Base-by-base conservation (phyloP, 2,329 filamentous ascomycete species). In the Bipolaris cookei region DNA sequence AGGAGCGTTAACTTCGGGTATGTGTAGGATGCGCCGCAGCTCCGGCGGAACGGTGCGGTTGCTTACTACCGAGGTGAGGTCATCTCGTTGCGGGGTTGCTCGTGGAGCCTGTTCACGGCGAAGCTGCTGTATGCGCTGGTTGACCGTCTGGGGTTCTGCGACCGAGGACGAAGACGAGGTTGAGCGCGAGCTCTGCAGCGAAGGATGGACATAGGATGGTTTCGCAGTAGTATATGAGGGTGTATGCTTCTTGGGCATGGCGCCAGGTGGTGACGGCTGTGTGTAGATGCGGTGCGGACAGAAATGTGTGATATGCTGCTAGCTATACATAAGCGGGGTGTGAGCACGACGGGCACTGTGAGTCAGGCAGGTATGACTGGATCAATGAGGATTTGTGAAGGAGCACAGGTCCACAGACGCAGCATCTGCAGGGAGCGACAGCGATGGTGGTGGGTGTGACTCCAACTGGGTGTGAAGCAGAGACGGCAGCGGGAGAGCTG, bases 241-340 rank as follows among this genome's bases (percentile, higher is more conserved):
- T 14, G 73, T 71, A 59, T 78, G 77, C 68, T 81, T 81, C 73
- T 81, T 82, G 64, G 80, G 80, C 80, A 82, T 82, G 62, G 41
- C 59, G 52, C 46, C 47, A 48, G 18, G 43, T 51, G 38, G 51
- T 35, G 20, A 43, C 34, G 25, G 28, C 34, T 49, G 49, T 52
- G 30, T 7, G 28, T 34, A 10, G 39, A 42, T n/a, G 47, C 43
- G 35, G 20, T 16, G 39, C 48, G 51, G 44, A 43, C 30, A 50
- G 16, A 39, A 43, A 20, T 51, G 11, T 16, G 23, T 47, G 42
- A 28, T 23, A 16, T 42, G 32, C 50, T 59, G 54, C 14, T 41
- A 23, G 11, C 28, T 11, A 8, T 46, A 35, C 8, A 53, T 49
- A 34, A 59, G 59, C 57, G 53, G 45, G 54, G 56, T 47, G 45